Conservation (phyloP, 768 basidiomycete species). For the Hemileccinum impolitum region DNA sequence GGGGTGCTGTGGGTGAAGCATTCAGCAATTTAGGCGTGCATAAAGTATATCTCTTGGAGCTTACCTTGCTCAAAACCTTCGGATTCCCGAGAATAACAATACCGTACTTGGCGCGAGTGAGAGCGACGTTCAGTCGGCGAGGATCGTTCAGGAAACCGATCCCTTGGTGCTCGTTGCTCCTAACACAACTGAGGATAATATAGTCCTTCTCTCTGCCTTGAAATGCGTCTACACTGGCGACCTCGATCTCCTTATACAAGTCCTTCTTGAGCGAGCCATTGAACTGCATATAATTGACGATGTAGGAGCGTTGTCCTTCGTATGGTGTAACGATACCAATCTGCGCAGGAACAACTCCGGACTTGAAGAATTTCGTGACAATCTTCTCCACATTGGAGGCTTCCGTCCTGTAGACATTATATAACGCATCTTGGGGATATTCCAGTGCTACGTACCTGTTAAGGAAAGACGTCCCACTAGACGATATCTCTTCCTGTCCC, state of each 20-base stretch:
- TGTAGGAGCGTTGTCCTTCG: slow-evolving; percentile 96
- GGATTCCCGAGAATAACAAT: slow-evolving; percentile 99
- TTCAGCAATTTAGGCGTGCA: slow-evolving; percentile 11
- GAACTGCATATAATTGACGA: slow-evolving; percentile 99
- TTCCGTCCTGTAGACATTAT: slow-evolving; percentile 67
- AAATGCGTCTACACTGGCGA: slow-evolving; percentile 98
- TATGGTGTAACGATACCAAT: slow-evolving; percentile 99
- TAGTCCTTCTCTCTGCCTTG: slow-evolving; percentile 99
- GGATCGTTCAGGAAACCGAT: slow-evolving; percentile 99
- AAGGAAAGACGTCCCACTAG: slow-evolving; percentile 96
- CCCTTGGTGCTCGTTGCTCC: slow-evolving; percentile 99
- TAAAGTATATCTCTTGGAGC: slow-evolving; percentile 15
- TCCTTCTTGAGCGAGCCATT: slow-evolving; percentile 99
- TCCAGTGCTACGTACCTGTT: slow-evolving; percentile 56
- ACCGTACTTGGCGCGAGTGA: slow-evolving; percentile 97
- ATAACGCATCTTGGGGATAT: slow-evolving; percentile 1
- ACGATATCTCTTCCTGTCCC: slow-evolving; percentile 98
- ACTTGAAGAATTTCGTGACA: slow-evolving; percentile 99
- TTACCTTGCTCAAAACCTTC: slow-evolving; percentile 96
- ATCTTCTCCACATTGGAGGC: slow-evolving; percentile 99
- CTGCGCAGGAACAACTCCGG: slow-evolving; percentile 90
- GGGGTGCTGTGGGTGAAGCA: slow-evolving; percentile 64
- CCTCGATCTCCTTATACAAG: slow-evolving; percentile 98
- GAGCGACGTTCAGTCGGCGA: slow-evolving; percentile 90
- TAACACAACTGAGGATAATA: slow-evolving; percentile 95